phyloP scores from a whole-genome alignment of 768 basidiomycete species.

The Lentinus tigrinus region DNA sequence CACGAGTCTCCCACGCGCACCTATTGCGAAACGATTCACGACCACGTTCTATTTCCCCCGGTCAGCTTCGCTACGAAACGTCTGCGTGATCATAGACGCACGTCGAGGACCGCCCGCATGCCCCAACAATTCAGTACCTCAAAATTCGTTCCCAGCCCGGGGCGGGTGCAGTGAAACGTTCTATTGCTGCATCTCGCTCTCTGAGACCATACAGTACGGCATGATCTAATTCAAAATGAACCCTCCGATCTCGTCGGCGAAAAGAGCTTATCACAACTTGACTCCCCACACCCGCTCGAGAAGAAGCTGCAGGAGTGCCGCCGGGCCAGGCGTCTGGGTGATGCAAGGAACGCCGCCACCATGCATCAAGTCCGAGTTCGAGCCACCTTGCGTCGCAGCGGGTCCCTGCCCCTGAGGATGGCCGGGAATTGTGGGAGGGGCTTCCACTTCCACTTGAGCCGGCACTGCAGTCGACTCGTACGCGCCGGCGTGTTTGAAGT shows the following conservation, averaged over 20 bases:
- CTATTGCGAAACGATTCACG: too few relatives aligned
- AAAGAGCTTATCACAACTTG: neutral
- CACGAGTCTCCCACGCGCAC: neutral
- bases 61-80: too few relatives aligned
- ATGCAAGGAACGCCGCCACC: constrained; percentile 37
- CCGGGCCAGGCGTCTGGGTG: constrained; percentile 63
- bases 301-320: constrained; percentile 46
- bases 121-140: neutral
- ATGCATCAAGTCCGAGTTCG: neutral
- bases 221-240: neutral
- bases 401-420: neutral
- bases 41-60: too few relatives aligned
- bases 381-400: neutral
- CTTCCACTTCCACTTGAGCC: constrained; percentile 52
- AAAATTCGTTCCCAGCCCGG: neutral
- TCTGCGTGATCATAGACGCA: neutral
- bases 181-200: neutral
- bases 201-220: neutral
- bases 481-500: constrained; percentile 28
- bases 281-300: constrained; percentile 57
- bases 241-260: constrained; percentile 11
- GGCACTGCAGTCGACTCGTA: constrained; percentile 55
- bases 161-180: neutral
- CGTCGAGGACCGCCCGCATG: neutral
- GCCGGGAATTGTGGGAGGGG: neutral